Evolutionary conservation across 208 protist genomes (phyloP).

Genomic region (Leishmania major): DNA sequence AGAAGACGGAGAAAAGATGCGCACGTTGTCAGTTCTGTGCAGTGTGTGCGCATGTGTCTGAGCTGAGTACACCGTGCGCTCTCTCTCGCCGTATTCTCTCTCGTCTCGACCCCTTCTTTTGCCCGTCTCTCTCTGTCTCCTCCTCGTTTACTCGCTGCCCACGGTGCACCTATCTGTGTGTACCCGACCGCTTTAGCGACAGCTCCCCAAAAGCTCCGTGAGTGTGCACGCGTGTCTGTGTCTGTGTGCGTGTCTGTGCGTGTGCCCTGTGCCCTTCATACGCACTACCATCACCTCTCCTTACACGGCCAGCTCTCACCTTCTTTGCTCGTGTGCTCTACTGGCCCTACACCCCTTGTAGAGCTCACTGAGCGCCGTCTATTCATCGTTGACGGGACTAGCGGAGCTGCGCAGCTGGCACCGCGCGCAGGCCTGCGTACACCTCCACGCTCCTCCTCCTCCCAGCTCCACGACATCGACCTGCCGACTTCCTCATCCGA

Average conservation of each 20-base stretch:
- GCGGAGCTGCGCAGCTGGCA: neutral
- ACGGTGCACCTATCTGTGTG: neutral
- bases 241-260: neutral
- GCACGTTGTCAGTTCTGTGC: neutral
- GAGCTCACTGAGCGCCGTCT: neutral
- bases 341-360: neutral
- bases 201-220: neutral
- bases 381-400: neutral
- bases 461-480: neutral
- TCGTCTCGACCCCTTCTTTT: neutral
- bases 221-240: neutral
- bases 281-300: neutral
- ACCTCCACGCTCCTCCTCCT: neutral
- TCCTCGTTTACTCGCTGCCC: neutral
- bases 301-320: neutral
- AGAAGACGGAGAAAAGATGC: neutral
- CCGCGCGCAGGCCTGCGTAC: neutral
- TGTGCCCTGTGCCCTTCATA: neutral
- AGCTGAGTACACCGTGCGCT: neutral
- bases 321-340: neutral
- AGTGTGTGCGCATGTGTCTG: neutral
- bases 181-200: neutral
- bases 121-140: neutral
- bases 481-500: neutral
- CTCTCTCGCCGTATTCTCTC: neutral